Evolutionary conservation across 148 eudicot species (phyloP), one percentile per base, ranked within the genome.

Genomic region (Fagopyrum esculentum): DNA sequence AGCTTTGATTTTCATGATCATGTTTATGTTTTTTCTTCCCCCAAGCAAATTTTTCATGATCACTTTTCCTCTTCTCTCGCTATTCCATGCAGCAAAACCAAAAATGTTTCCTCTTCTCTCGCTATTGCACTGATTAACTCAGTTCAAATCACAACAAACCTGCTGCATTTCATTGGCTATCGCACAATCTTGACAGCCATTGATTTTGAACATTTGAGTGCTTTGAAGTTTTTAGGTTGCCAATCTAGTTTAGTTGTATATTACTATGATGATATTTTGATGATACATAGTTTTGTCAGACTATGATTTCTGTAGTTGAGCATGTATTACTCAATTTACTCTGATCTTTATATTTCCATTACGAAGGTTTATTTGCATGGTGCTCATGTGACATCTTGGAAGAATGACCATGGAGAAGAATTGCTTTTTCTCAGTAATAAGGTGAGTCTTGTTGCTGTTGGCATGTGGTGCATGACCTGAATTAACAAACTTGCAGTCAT

Each of bases 381-480:
- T 46, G 97, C 80, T 78, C 97, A 95, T 7, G 94, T 95, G 76
- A 90, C 97, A 61, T 95, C 99, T 60, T 95, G 99, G 99, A 95
- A 90, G 86, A 95, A 95, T 82, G 97, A 89, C 11, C 81, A 87
- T 78, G 85, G 89, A 19, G 97, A 95, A 80, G 99, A 95, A 79
- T 82, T 95, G 81, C 94, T 95, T 73, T 92, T 90, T 76, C 83
- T 95, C 68, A 95, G 99, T 77, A 87, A 77, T 76, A 90, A 95
- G 99, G 99, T 92, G 82, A 69, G 78, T 13, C 56, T 66, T 22
- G 17, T 77, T 81, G 75, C 49, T 51, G 19, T 50, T 73, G 61
- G 6, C 49, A 5, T 73, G 43, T 16, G 13, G 43, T 29, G 43
- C 43, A 61, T 29, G 15, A 61, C 22, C 5, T 61, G 13, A 61